phyloP scores from a whole-genome alignment of 1,139 yeast species.

The Hansenula anomala region DNA sequence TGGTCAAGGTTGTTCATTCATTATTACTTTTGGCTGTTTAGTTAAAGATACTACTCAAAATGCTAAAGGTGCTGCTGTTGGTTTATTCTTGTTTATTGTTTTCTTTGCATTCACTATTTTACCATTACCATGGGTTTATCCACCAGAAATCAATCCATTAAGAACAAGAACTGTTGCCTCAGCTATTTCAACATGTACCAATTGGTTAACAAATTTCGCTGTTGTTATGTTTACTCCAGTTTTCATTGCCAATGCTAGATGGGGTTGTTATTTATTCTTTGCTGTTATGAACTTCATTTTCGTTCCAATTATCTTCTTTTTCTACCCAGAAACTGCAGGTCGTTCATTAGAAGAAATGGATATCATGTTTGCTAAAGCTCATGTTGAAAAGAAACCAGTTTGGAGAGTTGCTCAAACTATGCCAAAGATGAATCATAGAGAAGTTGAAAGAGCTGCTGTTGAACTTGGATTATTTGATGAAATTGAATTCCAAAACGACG shows the following conservation, averaged over 20 bases:
- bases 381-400: not conserved
- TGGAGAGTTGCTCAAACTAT: constrained; percentile 3
- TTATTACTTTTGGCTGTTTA: constrained; percentile 34
- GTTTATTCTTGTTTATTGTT: constrained; percentile 39
- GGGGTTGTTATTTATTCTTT: constrained; percentile 39
- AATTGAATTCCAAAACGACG: constrained; percentile 1
- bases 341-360: constrained; percentile 61
- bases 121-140: constrained; percentile 41
- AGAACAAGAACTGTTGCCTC: constrained; percentile 38
- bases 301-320: constrained; percentile 61
- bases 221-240: constrained; percentile 46
- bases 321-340: constrained; percentile 64
- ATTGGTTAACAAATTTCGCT: constrained; percentile 45
- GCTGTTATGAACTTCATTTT: constrained; percentile 36
- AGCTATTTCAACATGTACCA: constrained; percentile 44
- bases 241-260: constrained; percentile 34
- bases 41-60: constrained; percentile 24
- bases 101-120: constrained; percentile 33
- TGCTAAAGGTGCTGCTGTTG: constrained; percentile 45
- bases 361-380: constrained; percentile 43
- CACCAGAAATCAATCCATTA: constrained; percentile 39
- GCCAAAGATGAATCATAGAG: not conserved
- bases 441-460: constrained; percentile 2
- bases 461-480: constrained; percentile 2
- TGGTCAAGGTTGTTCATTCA: constrained; percentile 37